Evolutionary conservation across 1,139 yeast genomes (phyloP), one percentile per base, ranked within the genome.

Genomic region (Meyerozyma smithsonii): DNA sequence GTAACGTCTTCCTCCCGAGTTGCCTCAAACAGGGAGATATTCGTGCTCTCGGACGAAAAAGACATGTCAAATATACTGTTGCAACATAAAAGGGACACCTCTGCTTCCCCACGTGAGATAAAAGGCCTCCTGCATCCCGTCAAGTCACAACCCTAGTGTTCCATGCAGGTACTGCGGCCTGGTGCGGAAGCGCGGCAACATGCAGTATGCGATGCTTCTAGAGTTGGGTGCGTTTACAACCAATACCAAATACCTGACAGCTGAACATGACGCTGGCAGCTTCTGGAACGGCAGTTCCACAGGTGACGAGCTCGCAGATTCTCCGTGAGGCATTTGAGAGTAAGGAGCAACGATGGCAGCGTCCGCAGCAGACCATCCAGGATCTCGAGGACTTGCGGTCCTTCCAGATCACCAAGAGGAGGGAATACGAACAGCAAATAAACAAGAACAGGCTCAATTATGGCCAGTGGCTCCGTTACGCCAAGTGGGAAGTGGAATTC

Each of bases 381-480:
- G 96, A 89, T 58, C 58, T 84, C 15, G 95, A 87, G 50, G 97
- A 90, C 58, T 71, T 89, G 25, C 70, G 76, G 36, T 89, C 87
- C 45, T 75, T 66, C 46, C 97, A 88, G 58, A 72, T 84, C 28
- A 67, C 88, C 24, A 88, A 84, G 52, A 64, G 98, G 43, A 74
- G 77, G 37, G 96, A 88, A 50, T 90, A 72, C 55, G 98, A 92
- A 60, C 84, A 83, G 51, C 95, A 90, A 17, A 62, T 92, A 39
- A 79, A 94, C 49, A 74, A 92, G 50, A 90, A 92, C 55, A 66
- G 95, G 44, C 73, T 84, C 30, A 89, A 89, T 52, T 73, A 76
- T 51, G 84, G 89, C 3, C 96, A 90, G 56, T 92, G 97, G 97
- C 72, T 88, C 58, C 69, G 97, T 39, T 92, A 92, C 58, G 97